A percentile compares a stretch with the other conserved stretches of the same genome.
These are phyloP conservation scores for Thermothielavioides terrestris DNA, from an alignment of 495 filamentous ascomycete species.

Conservation along the genomic window DNA sequence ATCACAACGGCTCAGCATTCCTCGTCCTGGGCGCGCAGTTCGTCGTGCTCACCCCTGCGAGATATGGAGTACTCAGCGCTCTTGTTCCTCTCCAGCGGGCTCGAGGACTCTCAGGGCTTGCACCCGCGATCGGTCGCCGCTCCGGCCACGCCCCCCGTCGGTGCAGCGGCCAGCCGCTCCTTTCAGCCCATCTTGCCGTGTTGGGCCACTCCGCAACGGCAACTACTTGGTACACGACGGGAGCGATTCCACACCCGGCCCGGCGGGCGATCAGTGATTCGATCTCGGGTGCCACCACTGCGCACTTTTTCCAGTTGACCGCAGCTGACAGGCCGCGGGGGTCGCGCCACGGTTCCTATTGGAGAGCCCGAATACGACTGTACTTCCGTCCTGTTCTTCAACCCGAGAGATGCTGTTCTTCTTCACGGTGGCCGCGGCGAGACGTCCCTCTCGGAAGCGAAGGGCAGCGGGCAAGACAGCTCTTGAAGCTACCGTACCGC, in stretches of 20 bases:
- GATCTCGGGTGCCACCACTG: conserved; percentile 23
- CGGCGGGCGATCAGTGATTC: conserved; percentile 22
- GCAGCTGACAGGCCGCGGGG: conserved; percentile 3
- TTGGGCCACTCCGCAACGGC: conserved; percentile 8
- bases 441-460: conserved; percentile 14
- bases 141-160: conserved; percentile 15
- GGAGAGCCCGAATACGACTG: no score
- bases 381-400: no score
- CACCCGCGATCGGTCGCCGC: not conserved
- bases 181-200: not conserved
- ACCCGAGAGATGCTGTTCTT: no score
- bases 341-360: conserved; percentile 1
- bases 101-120: not conserved
- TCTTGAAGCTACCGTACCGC: no score
- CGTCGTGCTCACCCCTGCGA: not conserved
- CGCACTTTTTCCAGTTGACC: not conserved
- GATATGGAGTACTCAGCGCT: conserved; percentile 7
- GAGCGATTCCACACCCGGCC: conserved; percentile 6
- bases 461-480: not conserved
- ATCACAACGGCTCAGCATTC: conserved; percentile 14
- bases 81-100: conserved; percentile 6
- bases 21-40: not conserved
- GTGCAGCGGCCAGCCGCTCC: no score
- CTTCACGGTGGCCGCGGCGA: conserved; percentile 6
- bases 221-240: no score